Conservation (phyloP, 768 basidiomycete genomes). For the Thelephora aurantiotincta region DNA sequence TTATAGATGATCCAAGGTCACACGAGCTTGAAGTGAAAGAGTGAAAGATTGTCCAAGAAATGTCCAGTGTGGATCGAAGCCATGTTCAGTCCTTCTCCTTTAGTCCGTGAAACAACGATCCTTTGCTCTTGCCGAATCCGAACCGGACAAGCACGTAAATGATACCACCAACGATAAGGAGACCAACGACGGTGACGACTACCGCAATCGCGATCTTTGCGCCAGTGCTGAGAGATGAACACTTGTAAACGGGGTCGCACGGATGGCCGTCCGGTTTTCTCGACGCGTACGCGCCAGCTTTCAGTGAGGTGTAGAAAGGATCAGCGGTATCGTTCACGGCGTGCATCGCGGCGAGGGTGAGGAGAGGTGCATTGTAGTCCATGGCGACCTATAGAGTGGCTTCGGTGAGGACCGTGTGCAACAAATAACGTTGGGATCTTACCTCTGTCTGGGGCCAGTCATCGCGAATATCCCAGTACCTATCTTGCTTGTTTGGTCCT, state of each 20-base stretch:
- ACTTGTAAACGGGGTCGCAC: conserved; percentile 46
- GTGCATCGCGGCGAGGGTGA: conserved; percentile 74
- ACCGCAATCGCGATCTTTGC: conserved; percentile 62
- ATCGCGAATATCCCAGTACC: conserved; percentile 72
- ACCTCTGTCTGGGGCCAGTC: conserved; percentile 90
- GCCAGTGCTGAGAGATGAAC: conserved; percentile 41
- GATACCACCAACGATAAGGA: conserved; percentile 28
- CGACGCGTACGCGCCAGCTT: conserved; percentile 50
- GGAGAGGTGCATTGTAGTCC: conserved; percentile 82
- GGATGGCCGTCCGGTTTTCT: conserved; percentile 54
- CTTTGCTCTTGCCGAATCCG: too few species aligned
- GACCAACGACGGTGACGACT: conserved; percentile 45
- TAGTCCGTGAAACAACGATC: too few species aligned
- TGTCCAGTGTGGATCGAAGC: too few species aligned
- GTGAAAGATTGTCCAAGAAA: too few species aligned
- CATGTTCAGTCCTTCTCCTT: too few species aligned
- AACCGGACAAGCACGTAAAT: too few species aligned
- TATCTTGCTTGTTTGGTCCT: conserved; percentile 65
- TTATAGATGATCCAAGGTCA: too few species aligned
- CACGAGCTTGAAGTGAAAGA: too few species aligned
- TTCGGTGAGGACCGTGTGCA: background rate
- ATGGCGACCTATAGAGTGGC: conserved; percentile 40
- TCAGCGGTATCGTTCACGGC: conserved; percentile 53
- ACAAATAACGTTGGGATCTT: conserved; percentile 5
- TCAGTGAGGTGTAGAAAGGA: conserved; percentile 64